Evolutionary conservation across 2,329 filamentous ascomycete species (phyloP).

Genomic region (Fusarium bactridioides): DNA sequence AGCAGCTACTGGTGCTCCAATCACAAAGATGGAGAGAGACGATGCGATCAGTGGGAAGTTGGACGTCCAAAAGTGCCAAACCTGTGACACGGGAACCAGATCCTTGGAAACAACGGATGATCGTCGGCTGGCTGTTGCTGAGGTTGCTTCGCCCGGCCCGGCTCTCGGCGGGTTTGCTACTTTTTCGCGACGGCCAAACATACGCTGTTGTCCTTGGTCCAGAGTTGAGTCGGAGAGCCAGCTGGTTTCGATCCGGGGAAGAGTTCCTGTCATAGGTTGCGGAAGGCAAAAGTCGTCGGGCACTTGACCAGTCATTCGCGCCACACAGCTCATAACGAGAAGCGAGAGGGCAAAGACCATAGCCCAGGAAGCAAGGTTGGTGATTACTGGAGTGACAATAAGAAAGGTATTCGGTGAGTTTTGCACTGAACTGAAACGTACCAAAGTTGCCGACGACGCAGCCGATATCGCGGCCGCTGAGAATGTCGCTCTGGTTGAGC

Average conservation of each 20-base stretch:
- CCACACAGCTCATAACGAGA: constrained; percentile 20
- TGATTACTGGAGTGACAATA: constrained; percentile 42
- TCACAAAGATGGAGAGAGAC: constrained; percentile 44
- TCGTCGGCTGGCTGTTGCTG: not conserved
- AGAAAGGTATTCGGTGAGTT: not conserved
- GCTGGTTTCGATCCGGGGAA: constrained; percentile 18
- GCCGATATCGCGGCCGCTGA: constrained; percentile 48
- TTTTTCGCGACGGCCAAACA: constrained; percentile 7
- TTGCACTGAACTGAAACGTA: constrained; percentile 36
- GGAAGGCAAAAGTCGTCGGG: constrained; percentile 11
- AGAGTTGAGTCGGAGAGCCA: constrained; percentile 37
- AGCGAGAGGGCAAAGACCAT: constrained; percentile 42
- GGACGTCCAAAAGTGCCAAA: constrained; percentile 33
- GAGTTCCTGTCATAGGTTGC: not conserved
- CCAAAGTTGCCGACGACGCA: constrained; percentile 55
- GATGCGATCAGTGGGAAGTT: constrained; percentile 41
- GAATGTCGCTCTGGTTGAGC: constrained; percentile 49
- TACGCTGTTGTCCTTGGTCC: not conserved
- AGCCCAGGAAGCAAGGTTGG: constrained; percentile 48
- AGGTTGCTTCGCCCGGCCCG: not conserved
- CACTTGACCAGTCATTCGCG: constrained; percentile 1
- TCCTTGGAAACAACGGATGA: constrained; percentile 7
- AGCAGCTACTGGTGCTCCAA: constrained; percentile 54
- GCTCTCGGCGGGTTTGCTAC: not conserved
- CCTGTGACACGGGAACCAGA: not conserved